Base-by-base conservation (phyloP, 495 filamentous ascomycete species). In the Penicilliopsis zonata region DNA sequence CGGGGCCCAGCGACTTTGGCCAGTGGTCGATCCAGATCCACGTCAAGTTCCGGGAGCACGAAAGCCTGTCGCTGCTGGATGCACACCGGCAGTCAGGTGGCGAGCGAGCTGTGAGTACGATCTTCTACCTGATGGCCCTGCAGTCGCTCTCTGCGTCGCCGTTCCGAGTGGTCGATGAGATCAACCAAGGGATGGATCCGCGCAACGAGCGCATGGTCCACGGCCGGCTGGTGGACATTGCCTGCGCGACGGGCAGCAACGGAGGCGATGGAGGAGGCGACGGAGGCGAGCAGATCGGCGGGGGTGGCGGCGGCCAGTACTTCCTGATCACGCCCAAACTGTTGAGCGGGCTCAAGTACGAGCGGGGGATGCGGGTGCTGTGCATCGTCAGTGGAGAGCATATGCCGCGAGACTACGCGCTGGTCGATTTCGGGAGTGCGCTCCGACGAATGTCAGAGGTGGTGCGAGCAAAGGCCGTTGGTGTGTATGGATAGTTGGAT, bases 321-420 rank as follows among this genome's bases (percentile, higher is more conserved):
- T 96, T 99, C 70, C 74, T 99, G 21, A 95, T 99, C 61, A 96
- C 90, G 9, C 90, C 90, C n/a, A 99, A 99, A 58, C 61, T 99
- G 31, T 72, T 96, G 29, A 80, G 72, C 5, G 82, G 79, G 18
- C 61, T 99, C 28, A 70, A 73, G 44, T 99, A 94, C 55, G 83
- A 88, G 51, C 69, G 70, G 23, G 74, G 83, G 14, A 96, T 99
- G 86, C 79, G 72, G 44, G 80, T 99, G 22, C 76, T 94, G 35
- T 93, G 84, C 43, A 96, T 98, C 52, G 82, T 82, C 31, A 86
- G 79, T 52, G 90, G 90, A 16, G 86, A 96, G 58, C 73, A 86
- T 46, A 86, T 98, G 76, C 82, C 85, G 0, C 46, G 59, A 13
- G 61, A 75, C 29, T 51, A 59, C 30, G 32, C 30, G 8, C 32